A percentile compares a stretch with the other conserved stretches of the same genome.
Conservation (phyloP, 192 early-diverging fungal species). For the Backusella tuberculispora region DNA sequence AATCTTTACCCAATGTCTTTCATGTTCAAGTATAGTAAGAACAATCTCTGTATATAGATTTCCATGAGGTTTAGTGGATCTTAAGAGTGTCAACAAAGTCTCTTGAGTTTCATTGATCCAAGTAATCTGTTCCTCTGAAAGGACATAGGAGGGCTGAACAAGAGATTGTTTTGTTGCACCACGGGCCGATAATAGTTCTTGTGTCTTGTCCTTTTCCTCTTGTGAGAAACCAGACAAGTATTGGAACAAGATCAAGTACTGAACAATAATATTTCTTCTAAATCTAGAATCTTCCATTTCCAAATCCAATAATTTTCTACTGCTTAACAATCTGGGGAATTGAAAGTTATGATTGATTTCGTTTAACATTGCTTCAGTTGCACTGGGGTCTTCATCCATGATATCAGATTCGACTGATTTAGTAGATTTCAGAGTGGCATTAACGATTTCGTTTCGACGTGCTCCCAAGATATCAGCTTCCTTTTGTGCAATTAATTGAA, state of each 20-base stretch:
- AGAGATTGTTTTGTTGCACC: slow-evolving; percentile 63
- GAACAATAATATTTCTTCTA: slow-evolving; percentile 84
- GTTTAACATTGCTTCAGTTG: slow-evolving; percentile 25
- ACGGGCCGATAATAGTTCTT: slow-evolving; percentile 48
- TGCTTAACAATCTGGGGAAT: slow-evolving; percentile 82
- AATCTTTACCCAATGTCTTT: slow-evolving; percentile 69
- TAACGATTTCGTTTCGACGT: not conserved
- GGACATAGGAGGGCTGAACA: slow-evolving; percentile 19
- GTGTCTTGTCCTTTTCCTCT: slow-evolving; percentile 46
- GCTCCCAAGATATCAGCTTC: slow-evolving; percentile 8
- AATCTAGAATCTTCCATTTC: slow-evolving; percentile 83
- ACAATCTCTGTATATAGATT: slow-evolving; percentile 68
- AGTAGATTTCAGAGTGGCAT: not conserved
- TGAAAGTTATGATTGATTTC: slow-evolving; percentile 52
- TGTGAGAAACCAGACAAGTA: slow-evolving; percentile 65
- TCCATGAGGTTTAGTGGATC: slow-evolving; percentile 60
- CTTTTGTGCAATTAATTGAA: not conserved
- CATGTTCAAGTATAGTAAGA: slow-evolving; percentile 69
- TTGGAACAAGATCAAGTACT: slow-evolving; percentile 85
- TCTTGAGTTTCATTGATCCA: slow-evolving; percentile 59
- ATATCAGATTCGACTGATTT: not conserved
- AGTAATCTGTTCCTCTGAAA: slow-evolving; percentile 39
- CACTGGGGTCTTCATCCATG: slow-evolving; percentile 1
- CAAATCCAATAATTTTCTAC: slow-evolving; percentile 68
- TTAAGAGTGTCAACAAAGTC: slow-evolving; percentile 53